Base-by-base conservation (phyloP, 208 protist genomes). In the Crithidia brevicula region DNA sequence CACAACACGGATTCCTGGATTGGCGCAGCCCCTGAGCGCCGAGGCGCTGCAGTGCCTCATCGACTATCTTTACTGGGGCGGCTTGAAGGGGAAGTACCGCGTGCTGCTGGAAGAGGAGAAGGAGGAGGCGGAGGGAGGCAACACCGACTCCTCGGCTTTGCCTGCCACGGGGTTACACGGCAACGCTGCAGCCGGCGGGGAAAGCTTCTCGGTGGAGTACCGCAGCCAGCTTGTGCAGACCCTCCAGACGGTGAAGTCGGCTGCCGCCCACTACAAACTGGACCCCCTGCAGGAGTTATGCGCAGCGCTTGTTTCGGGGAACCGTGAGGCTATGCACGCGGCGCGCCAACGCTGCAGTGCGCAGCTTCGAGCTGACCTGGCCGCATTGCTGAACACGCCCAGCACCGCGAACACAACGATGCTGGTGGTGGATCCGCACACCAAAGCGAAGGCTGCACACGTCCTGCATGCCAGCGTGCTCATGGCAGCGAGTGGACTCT, bases 361-460 rank as follows among this genome's bases (percentile, higher is more conserved):
- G 33, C 61, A 77, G 40, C 70, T 94, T 27, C 77, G 81, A 13
- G 46, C n/a, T 3, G 89, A 95, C 66, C 65, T 95, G 31, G 53
- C 81, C 3, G 64, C 52, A n/a, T 40, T 92, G 47, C 65, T 90
- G 10, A 58, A 67, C 27, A n/a, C 62, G 36, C 45, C 66, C 11
- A 34, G 33, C 28, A 72, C 50, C 11, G 79, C 84, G 25, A 95
- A 82, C 36, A 73, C 78, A n/a, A 95, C 89, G 3, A 82, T 92
- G 56, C 60, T 95, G 46, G 91, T 92, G 45, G 73, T 89, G 6
- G 89, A 95, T 54, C 89, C 89, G 11, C 86, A 95, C 73, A 95
- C 89, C 0, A 81, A 85, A 46, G 79, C 86, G 66, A 73, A 89
- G 51, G 67, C 70, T 3, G 71, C 68, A 20, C 82, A 87, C 47